These are phyloP conservation scores for Lumnitzera racemosa DNA, from an alignment of 345 rosid species.

Conservation along the genomic window DNA sequence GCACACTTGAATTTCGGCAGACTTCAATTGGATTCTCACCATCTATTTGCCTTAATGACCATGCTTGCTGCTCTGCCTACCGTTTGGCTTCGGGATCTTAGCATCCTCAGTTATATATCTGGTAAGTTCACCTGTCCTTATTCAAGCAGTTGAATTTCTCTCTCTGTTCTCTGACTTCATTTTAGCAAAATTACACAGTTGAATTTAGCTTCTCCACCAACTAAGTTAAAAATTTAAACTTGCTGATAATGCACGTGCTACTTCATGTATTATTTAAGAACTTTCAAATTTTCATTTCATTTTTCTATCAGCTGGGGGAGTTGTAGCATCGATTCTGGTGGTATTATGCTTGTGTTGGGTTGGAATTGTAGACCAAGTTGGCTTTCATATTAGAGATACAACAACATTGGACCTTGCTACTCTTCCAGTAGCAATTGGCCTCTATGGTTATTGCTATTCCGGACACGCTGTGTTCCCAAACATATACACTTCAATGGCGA, in stretches of 20 bases:
- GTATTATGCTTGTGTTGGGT: conserved; percentile 86
- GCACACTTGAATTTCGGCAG: conserved; percentile 58
- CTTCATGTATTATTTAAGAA: no score
- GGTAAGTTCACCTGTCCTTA: conserved; percentile 29
- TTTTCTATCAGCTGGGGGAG: conserved; percentile 71
- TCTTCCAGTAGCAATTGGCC: conserved; percentile 93
- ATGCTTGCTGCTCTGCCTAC: conserved; percentile 84
- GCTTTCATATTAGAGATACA: conserved; percentile 60
- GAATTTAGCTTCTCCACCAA: no score
- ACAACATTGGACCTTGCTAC: conserved; percentile 48
- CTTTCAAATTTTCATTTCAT: no score
- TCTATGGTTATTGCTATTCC: conserved; percentile 89
- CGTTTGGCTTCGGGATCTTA: conserved; percentile 87
- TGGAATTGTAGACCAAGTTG: conserved; percentile 72
- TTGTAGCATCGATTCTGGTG: conserved; percentile 71
- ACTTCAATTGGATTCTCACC: conserved; percentile 43
- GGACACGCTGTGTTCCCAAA: conserved; percentile 99
- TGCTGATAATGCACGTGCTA: no score
- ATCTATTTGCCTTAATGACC: conserved; percentile 59
- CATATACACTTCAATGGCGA: conserved; percentile 88
- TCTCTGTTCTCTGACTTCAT: not conserved
- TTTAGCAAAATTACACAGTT: not conserved
- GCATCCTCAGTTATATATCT: conserved; percentile 76
- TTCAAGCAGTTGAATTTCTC: not conserved
- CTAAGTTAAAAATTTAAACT: no score